phyloP scores from a whole-genome alignment of 306 rosid genomes.

The Phaseolus lunatus region DNA sequence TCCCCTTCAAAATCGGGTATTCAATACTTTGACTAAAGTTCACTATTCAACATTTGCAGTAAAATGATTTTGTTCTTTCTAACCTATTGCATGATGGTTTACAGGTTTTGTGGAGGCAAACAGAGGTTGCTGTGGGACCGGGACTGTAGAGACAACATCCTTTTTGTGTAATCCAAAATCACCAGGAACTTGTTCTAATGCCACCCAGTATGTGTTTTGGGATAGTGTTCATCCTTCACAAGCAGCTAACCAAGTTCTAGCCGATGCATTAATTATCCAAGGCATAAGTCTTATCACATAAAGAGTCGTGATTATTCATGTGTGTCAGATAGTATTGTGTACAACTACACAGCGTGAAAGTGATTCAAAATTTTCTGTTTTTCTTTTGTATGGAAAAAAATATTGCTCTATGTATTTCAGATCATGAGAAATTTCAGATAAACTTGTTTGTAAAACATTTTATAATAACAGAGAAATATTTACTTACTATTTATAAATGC shows the following conservation, averaged over 20 bases:
- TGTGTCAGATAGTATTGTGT: neutral
- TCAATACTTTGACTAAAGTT: constrained; percentile 8
- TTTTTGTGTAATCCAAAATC: constrained; percentile 81
- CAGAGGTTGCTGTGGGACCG: constrained; percentile 98
- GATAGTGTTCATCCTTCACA: constrained; percentile 95
- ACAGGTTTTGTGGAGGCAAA: constrained; percentile 80
- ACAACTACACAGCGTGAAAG: constrained; percentile 35
- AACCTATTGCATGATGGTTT: constrained; percentile 13
- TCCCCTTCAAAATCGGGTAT: constrained; percentile 82
- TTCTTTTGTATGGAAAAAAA: constrained; percentile 33
- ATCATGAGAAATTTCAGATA: constrained; percentile 33
- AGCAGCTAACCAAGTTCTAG: constrained; percentile 87
- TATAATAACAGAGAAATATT: neutral
- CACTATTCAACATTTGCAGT: constrained; percentile 21
- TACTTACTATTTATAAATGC: constrained; percentile 19
- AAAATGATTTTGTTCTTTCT: constrained; percentile 15
- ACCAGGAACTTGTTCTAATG: constrained; percentile 85
- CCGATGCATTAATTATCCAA: constrained; percentile 72
- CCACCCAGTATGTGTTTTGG: constrained; percentile 92
- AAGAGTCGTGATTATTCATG: constrained; percentile 38
- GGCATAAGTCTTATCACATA: constrained; percentile 76
- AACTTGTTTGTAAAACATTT: constrained; percentile 37
- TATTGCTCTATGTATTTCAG: constrained; percentile 33
- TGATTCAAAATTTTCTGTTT: constrained; percentile 43
- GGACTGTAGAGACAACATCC: constrained; percentile 70